Base-by-base conservation (phyloP, 306 rosid genomes). In the Macrotyloma uniflorum region DNA sequence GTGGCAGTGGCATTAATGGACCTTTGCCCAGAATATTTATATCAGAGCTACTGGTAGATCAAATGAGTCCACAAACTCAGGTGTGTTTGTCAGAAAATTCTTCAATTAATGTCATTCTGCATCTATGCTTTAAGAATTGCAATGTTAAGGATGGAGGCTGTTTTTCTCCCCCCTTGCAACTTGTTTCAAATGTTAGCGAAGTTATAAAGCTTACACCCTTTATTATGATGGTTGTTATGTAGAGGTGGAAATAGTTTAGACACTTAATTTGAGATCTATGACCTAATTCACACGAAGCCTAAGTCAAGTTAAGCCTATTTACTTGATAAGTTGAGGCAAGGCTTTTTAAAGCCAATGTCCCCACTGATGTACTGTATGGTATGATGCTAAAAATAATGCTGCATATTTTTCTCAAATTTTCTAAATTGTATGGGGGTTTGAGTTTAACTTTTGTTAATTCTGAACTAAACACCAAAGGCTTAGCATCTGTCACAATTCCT, bases 31-130 rank as follows among this genome's bases (percentile, higher is more conserved):
- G 98, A 83, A 66, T 95, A 61, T 95, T 95, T 71, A 90, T 95
- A 79, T 95, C 98, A 13, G 97, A 95, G 87, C 89, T 95, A 61
- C 89, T 92, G 72, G 98, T 95, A 28, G 97, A 95, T 83, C 97
- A 92, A 81, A 76, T 88, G 92, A 92, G 91, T 79, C 87, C 88
- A 67, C 78, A 83, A 85, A 80, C 96, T 77, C 98, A 92, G 98
- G 98, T 92, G 76, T 54, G 85, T 74, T 35, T 19, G 9, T 3
- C 35, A 32, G 76, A 50, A 66, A 14, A 50, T 35, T 15, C 30
- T 36, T 67, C 45, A 65, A 33, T 43, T 59, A 54, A 20, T 73
- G n/a, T 71, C 70, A 76, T 35, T 67, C 54, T 75, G 47, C 28
- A 47, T 70, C 50, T 49, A 16, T 51, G 59, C 43, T 73, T 33